A percentile compares a stretch with the other conserved stretches of the same genome.
phyloP scores from a whole-genome alignment of 2,329 filamentous ascomycete species.

The Claviceps sp. region DNA sequence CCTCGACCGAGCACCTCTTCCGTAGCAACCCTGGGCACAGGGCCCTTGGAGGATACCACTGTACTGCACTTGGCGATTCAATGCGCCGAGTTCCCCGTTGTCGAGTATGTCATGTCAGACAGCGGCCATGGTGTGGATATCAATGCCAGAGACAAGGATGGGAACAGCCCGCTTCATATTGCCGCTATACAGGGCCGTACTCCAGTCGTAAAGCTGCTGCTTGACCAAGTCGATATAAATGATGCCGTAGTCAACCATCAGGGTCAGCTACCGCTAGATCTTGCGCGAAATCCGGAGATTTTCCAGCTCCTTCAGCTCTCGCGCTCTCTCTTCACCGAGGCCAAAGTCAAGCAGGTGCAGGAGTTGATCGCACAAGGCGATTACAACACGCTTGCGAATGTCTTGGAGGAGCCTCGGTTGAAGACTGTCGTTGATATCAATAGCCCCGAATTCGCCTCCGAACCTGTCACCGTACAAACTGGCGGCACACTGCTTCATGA shows the following conservation, averaged over 20 bases:
- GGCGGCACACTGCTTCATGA: conserved; percentile 93
- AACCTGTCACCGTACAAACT: conserved; percentile 59
- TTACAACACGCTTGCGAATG: conserved; percentile 63
- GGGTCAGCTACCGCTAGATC: conserved; percentile 73
- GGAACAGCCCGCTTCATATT: conserved; percentile 84
- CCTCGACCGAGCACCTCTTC: conserved; percentile 45
- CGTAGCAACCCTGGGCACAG: conserved; percentile 27
- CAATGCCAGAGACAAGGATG: conserved; percentile 83
- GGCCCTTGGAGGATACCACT: conserved; percentile 63
- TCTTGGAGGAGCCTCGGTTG: conserved; percentile 74
- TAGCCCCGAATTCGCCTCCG: conserved; percentile 74
- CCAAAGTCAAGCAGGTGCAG: conserved; percentile 74
- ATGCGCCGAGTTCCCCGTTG: conserved; percentile 81
- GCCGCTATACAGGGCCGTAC: conserved; percentile 72
- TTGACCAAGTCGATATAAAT: conserved; percentile 75
- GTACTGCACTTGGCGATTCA: conserved; percentile 90
- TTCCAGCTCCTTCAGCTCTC: conserved; percentile 90
- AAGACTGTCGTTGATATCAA: conserved; percentile 88
- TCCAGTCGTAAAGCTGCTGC: conserved; percentile 66
- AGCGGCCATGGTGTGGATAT: conserved; percentile 57
- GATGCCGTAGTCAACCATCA: conserved; percentile 76
- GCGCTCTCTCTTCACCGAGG: conserved; percentile 78
- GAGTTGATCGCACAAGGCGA: conserved; percentile 58
- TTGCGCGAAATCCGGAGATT: conserved; percentile 85
- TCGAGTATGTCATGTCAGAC: conserved; percentile 85